These are phyloP conservation scores for Amanita fuliginea DNA, from an alignment of 768 basidiomycete genomes.

Conservation along the genomic window DNA sequence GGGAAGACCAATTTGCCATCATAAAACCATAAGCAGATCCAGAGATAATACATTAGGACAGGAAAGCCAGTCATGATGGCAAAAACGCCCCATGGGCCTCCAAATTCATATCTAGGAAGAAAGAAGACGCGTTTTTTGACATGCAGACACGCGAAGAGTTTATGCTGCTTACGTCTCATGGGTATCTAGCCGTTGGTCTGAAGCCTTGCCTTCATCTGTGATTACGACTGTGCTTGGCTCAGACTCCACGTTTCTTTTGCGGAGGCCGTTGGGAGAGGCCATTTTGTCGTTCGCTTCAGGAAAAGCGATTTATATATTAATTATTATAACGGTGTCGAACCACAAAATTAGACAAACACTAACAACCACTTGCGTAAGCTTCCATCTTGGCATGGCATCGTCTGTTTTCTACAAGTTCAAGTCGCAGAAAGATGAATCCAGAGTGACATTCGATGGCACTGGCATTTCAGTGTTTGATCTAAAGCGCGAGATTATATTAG, in stretches of 20 bases:
- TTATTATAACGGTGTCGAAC: neutral
- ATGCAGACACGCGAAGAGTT: neutral
- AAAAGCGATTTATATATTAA: neutral
- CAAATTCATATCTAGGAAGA: slow-evolving; percentile 78
- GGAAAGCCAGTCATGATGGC: slow-evolving; percentile 96
- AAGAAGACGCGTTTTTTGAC: slow-evolving; percentile 9
- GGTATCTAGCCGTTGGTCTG: slow-evolving; percentile 63
- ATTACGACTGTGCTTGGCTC: slow-evolving; percentile 23
- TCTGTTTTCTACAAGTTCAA: slow-evolving; percentile 98
- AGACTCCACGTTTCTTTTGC: slow-evolving; percentile 8
- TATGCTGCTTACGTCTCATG: slow-evolving; percentile 40
- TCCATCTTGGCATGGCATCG: slow-evolving; percentile 46
- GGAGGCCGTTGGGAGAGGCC: slow-evolving; percentile 1
- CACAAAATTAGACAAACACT: neutral
- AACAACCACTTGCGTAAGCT: neutral
- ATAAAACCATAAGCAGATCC: slow-evolving; percentile 96
- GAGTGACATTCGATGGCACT: slow-evolving; percentile 96
- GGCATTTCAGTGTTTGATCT: slow-evolving; percentile 98
- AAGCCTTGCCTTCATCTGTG: slow-evolving; percentile 63
- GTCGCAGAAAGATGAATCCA: slow-evolving; percentile 87
- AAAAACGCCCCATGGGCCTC: slow-evolving; percentile 83
- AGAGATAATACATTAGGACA: slow-evolving; percentile 94
- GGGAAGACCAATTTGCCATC: slow-evolving; percentile 75
- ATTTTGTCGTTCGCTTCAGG: neutral
- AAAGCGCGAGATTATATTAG: slow-evolving; percentile 96